Percentiles rank a stretch among this genome's conserved stretches.
These are phyloP conservation scores for Aspergillus alliaceus DNA, from an alignment of 2,329 filamentous ascomycete genomes.

Conservation along the genomic window DNA sequence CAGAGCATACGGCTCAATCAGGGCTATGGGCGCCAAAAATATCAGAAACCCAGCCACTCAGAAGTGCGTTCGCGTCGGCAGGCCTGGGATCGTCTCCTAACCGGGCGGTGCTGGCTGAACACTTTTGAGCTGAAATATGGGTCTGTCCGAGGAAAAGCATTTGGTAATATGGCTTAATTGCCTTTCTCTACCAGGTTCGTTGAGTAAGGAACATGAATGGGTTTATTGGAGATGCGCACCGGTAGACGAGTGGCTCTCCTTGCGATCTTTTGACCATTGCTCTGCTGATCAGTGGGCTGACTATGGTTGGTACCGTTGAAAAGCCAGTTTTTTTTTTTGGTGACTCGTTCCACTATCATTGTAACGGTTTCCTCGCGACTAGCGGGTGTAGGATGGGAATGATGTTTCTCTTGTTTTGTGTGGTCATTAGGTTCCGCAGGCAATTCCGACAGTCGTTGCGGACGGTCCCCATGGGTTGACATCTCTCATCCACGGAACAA, in stretches of 20 bases:
- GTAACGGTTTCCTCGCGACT: neutral
- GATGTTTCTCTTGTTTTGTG: neutral
- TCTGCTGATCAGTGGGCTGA: neutral
- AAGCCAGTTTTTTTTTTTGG: neutral
- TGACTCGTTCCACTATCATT: neutral
- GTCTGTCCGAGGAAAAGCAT: neutral
- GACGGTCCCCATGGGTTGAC: neutral
- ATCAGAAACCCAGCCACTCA: constrained; percentile 3
- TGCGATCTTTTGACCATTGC: neutral
- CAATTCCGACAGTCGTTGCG: too few species aligned
- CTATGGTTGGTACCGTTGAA: neutral
- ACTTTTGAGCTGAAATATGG: neutral
- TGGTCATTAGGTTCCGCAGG: too few species aligned
- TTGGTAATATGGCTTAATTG: neutral
- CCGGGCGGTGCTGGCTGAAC: neutral
- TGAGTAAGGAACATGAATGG: neutral
- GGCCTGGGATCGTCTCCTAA: neutral
- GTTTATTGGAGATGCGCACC: neutral
- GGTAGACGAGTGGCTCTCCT: neutral
- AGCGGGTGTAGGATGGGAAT: neutral
- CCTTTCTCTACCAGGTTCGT: neutral
- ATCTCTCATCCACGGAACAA: neutral
- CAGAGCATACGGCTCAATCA: neutral
- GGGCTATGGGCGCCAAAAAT: neutral
- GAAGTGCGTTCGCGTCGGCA: neutral